Evolutionary conservation across 1,284 basidiomycete species (phyloP), one percentile per base, ranked within the genome.

Genomic region (Porodaedalea pini): DNA sequence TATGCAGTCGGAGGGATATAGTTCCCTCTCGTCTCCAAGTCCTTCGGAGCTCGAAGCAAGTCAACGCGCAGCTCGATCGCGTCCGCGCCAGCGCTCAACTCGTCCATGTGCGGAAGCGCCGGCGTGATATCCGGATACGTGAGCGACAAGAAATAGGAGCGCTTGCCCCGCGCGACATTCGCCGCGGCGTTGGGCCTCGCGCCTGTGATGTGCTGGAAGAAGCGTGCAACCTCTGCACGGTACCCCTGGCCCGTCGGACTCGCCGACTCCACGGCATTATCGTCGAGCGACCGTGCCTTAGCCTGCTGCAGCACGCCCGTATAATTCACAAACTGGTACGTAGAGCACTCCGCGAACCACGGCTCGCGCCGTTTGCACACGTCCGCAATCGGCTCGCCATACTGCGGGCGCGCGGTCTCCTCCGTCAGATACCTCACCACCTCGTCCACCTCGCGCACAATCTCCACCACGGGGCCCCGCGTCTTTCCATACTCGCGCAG

Each of bases 11-110:
- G 77, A 0, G 94, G 90, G 17, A 93, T 80, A 60, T 79, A 78
- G 0, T 81, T 77, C 0, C 73, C 76, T 32, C 73, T 64, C 11
- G 75, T 68, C 55, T 76, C 75, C n/a, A 70, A 66, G 59, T 78
- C 75, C 54, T 76, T 73, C 2, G 72, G 69, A 3, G 84, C 77
- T 32, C 82, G 84, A 23, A 99, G 79, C 10, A 99, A 79, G 70
- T 99, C 96, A 4, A 95, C 94, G 2, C 96, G 88, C 27, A 99
- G 72, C 72, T 99, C 96, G 58, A 99, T 75, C 0, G 94, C 96
- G 67, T 99, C 95, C 1, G 86, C 88, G 2, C 97, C 96, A n/a
- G 81, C 77, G 0, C 83, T 84, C 60, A 98, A 74, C 54, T 87
- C 81, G 8, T 88, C 82, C 52, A 98, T 80, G 40, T 85, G 71